Evolutionary conservation across 2,329 filamentous ascomycete species (phyloP).

Genomic region (Phyllosticta paracitricarpa): DNA sequence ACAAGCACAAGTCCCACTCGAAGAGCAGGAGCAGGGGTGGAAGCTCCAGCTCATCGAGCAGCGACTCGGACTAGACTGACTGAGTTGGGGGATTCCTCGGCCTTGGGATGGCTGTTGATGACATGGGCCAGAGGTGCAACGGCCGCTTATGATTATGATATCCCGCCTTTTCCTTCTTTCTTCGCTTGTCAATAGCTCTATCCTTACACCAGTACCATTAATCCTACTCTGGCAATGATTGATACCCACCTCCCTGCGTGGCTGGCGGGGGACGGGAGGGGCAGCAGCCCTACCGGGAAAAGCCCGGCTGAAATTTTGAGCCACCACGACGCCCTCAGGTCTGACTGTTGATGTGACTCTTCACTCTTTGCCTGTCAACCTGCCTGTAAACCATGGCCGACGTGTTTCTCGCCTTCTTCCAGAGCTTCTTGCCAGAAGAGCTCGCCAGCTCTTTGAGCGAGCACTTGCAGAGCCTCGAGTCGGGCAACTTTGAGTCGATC

Average conservation of each 20-base stretch:
- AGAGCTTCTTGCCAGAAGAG: constrained; percentile 32
- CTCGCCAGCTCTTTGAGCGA: constrained; percentile 27
- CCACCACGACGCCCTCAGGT: neutral
- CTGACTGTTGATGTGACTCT: neutral
- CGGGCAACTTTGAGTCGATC: constrained; percentile 32
- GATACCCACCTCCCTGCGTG: neutral
- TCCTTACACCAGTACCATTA: neutral
- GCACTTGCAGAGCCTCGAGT: constrained; percentile 30
- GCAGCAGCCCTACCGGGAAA: constrained; percentile 3
- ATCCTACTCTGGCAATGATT: neutral
- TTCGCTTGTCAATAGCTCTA: neutral
- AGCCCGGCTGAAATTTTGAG: constrained; percentile 4
- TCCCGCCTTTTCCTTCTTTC: neutral
- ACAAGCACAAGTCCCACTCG: constrained; percentile 17
- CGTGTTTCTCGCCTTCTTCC: constrained; percentile 31
- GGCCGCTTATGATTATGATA: neutral
- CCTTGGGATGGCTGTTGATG: neutral
- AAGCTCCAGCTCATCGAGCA: constrained; percentile 22
- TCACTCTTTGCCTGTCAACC: neutral
- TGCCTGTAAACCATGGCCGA: constrained; percentile 27
- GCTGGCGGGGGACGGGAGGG: neutral
- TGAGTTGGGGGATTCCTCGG: neutral
- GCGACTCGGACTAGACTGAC: constrained; percentile 24
- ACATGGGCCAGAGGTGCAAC: neutral
- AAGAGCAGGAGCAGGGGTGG: constrained; percentile 21